Percentiles rank a stretch among this genome's conserved stretches.
Conservation (phyloP, 495 filamentous ascomycete genomes). For the Lichenothelia convexa region DNA sequence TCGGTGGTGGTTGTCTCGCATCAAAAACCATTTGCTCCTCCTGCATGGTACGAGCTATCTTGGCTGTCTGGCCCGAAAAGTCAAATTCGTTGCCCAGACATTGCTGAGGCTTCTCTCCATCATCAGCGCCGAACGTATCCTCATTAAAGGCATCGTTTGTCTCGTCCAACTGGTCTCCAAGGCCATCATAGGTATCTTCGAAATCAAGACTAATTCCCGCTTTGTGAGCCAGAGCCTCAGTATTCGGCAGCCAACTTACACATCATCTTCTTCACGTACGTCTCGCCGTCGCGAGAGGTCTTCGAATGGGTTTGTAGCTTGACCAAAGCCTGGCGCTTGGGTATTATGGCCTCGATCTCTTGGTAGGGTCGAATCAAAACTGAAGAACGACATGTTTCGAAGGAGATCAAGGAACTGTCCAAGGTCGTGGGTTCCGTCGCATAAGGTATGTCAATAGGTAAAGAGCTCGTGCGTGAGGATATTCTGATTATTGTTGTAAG, state of each 20-base stretch:
- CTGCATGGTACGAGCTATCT: slow-evolving; percentile 64
- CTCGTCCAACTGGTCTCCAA: slow-evolving; percentile 82
- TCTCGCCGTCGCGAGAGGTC: slow-evolving; percentile 38
- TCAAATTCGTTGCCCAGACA: slow-evolving; percentile 84
- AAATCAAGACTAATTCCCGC: slow-evolving; percentile 54
- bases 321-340: slow-evolving; percentile 52
- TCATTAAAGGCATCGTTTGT: slow-evolving; percentile 92
- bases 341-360: slow-evolving; percentile 39
- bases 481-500: too few species aligned
- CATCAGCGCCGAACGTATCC: slow-evolving; percentile 72
- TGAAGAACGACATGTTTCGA: slow-evolving; percentile 63
- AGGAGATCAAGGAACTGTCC: too few species aligned
- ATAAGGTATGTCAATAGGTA: too few species aligned
- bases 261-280: slow-evolving; percentile 45
- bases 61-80: slow-evolving; percentile 82
- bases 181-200: slow-evolving; percentile 93
- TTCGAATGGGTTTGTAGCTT: slow-evolving; percentile 77
- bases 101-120: slow-evolving; percentile 20
- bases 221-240: too few species aligned
- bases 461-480: too few species aligned
- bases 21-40: slow-evolving; percentile 70
- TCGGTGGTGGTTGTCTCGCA: slow-evolving; percentile 17
- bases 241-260: slow-evolving; percentile 32
- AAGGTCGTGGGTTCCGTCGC: too few species aligned
- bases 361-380: slow-evolving; percentile 53